phyloP scores from a whole-genome alignment of 306 rosid genomes.

The Trifolium repens region DNA sequence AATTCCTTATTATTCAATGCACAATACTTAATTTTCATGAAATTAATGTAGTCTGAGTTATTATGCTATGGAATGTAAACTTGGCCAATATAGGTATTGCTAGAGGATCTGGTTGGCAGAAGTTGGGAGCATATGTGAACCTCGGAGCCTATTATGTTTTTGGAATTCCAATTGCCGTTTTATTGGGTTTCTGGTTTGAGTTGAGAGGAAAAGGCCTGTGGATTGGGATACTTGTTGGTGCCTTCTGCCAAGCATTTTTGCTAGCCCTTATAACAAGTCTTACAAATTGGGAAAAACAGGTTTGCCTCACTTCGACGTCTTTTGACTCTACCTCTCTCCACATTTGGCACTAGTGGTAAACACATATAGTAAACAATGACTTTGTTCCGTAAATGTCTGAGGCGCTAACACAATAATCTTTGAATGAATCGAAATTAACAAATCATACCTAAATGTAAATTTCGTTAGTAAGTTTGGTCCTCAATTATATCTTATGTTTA shows the following conservation, averaged over 20 bases:
- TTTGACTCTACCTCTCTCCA: background rate
- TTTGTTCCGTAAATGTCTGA: background rate
- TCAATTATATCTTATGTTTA: background rate
- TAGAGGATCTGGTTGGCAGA: slow-evolving; percentile 83
- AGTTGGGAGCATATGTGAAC: slow-evolving; percentile 71
- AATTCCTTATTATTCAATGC: background rate
- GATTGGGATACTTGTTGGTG: slow-evolving; percentile 68
- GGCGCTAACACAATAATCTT: background rate
- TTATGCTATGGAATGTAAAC: slow-evolving; percentile 28
- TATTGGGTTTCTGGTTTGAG: slow-evolving; percentile 58
- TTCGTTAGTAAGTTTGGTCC: background rate
- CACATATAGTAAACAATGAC: background rate
- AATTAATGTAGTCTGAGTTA: background rate
- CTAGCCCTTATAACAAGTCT: slow-evolving; percentile 52
- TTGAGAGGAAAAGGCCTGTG: slow-evolving; percentile 73
- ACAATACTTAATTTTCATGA: background rate
- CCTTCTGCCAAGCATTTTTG: slow-evolving; percentile 54
- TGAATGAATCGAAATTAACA: background rate
- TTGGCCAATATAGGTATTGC: slow-evolving; percentile 57
- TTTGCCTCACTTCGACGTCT: slow-evolving; percentile 37
- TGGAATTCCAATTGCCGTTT: slow-evolving; percentile 70
- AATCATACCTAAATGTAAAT: background rate
- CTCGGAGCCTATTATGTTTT: slow-evolving; percentile 71
- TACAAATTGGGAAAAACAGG: slow-evolving; percentile 74
- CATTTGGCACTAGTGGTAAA: background rate